Percentiles rank a stretch among this genome's conserved stretches.
These are phyloP conservation scores for Mortierella antarctica DNA, from an alignment of 192 early-diverging fungal genomes.

Conservation along the genomic window DNA sequence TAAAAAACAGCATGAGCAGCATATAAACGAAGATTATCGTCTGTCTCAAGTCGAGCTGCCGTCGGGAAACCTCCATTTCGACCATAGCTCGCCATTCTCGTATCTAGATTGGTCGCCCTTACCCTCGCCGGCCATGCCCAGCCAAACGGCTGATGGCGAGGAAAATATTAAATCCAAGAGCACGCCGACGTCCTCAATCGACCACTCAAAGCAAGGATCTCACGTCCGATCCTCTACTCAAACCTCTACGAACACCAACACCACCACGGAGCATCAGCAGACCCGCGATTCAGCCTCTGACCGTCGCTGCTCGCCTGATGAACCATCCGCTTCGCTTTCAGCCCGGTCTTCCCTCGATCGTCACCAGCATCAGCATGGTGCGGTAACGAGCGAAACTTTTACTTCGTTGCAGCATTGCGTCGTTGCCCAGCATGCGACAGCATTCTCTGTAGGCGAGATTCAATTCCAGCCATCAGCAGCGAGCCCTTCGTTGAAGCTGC, in stretches of 20 bases:
- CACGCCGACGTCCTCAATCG: not conserved
- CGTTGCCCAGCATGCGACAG: conserved; percentile 26
- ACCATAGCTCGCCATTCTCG: conserved; percentile 9
- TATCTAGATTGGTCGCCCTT: conserved; percentile 44
- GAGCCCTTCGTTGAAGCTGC: not conserved
- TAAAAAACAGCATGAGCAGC: conserved; percentile 36
- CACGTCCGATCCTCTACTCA: not conserved
- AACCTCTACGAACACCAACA: not conserved
- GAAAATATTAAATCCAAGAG: not conserved
- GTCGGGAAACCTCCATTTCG: conserved; percentile 27
- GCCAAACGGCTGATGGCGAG: conserved; percentile 7
- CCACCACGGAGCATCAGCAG: conserved; percentile 2
- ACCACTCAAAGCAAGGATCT: not conserved
- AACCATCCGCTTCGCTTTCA: not conserved
- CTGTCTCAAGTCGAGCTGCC: conserved; percentile 16
- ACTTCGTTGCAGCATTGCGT: conserved; percentile 17
- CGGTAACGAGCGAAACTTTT: conserved; percentile 13
- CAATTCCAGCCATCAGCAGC: conserved; percentile 23
- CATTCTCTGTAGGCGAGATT: conserved; percentile 43
- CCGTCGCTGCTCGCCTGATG: not conserved
- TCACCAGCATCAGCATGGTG: not conserved
- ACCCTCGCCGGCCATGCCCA: conserved; percentile 40
- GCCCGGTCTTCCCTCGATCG: conserved; percentile 25
- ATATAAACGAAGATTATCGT: conserved; percentile 29
- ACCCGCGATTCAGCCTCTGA: not conserved